Conservation (phyloP, 73 alveolate species). For the Tetrahymena thermophila region DNA sequence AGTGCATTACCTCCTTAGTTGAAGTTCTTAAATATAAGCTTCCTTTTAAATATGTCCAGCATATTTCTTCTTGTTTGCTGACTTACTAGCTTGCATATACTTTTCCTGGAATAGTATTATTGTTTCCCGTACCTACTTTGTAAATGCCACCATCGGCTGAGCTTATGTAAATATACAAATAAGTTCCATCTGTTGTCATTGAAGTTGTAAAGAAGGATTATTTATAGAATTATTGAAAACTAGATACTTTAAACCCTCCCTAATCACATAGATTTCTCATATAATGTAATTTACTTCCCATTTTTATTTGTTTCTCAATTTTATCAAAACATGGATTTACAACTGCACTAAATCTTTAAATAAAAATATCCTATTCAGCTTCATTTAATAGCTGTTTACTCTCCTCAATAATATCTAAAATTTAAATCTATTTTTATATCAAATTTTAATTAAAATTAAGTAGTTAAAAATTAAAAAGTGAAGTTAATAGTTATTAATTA, state of each 20-base stretch:
- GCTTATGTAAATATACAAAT: conserved; percentile 56
- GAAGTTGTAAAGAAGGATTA: conserved; percentile 48
- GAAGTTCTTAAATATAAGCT: conserved; percentile 65
- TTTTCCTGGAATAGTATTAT: conserved; percentile 68
- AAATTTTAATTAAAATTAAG: not conserved
- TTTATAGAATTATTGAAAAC: conserved; percentile 37
- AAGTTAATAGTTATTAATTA: too few species aligned
- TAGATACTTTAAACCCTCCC: conserved; percentile 59
- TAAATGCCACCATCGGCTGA: conserved; percentile 70
- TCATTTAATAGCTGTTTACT: not conserved
- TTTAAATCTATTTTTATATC: not conserved
- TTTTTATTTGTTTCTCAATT: not conserved
- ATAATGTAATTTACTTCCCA: conserved; percentile 25
- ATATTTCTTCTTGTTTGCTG: conserved; percentile 65
- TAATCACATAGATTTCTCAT: conserved; percentile 44
- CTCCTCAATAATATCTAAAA: not conserved
- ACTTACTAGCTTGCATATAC: conserved; percentile 54
- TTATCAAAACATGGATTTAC: not conserved
- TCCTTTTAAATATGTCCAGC: conserved; percentile 72
- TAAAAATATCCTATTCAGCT: not conserved
- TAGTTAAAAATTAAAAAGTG: too few species aligned
- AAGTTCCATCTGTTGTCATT: conserved; percentile 69
- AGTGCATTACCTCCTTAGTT: conserved; percentile 43
- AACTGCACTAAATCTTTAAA: not conserved
- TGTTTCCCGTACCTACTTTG: conserved; percentile 83